phyloP scores from a whole-genome alignment of 2,329 filamentous ascomycete species.

The Talaromyces rugulosus region DNA sequence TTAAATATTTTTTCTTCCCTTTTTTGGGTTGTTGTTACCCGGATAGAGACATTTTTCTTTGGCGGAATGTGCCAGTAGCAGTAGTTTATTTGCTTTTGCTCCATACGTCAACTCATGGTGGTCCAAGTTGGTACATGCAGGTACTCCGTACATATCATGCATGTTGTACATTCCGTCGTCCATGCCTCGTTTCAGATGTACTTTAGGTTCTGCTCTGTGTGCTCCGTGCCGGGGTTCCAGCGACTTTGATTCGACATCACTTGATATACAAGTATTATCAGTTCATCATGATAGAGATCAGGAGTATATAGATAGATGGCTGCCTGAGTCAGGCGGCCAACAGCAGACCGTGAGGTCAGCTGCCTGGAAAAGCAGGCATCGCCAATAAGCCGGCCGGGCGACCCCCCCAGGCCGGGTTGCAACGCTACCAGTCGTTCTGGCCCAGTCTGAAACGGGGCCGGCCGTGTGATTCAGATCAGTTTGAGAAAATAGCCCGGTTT shows the following conservation, averaged over 20 bases:
- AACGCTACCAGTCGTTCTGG: background rate
- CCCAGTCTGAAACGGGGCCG: slow-evolving; percentile 13
- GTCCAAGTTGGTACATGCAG: background rate
- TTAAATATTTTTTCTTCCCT: background rate
- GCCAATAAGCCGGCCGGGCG: background rate
- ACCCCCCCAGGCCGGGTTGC: background rate
- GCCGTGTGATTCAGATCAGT: slow-evolving; percentile 16
- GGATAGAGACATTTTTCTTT: background rate
- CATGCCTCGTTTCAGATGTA: background rate
- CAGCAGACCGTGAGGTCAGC: too few species aligned
- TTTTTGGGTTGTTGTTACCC: background rate
- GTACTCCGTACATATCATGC: background rate
- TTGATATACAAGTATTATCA: background rate
- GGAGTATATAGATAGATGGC: too few species aligned
- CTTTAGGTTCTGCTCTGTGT: background rate
- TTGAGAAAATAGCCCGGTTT: slow-evolving; percentile 7
- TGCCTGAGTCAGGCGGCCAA: too few species aligned
- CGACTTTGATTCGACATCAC: background rate
- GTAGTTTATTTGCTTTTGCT: background rate
- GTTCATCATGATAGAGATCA: too few species aligned
- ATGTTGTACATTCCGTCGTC: background rate
- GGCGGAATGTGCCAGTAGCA: background rate
- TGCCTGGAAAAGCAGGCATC: background rate
- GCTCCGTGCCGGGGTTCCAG: background rate
- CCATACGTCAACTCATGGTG: too few species aligned